phyloP scores from a whole-genome alignment of 805 yeast species.

The Wickerhamomyces bovis region DNA sequence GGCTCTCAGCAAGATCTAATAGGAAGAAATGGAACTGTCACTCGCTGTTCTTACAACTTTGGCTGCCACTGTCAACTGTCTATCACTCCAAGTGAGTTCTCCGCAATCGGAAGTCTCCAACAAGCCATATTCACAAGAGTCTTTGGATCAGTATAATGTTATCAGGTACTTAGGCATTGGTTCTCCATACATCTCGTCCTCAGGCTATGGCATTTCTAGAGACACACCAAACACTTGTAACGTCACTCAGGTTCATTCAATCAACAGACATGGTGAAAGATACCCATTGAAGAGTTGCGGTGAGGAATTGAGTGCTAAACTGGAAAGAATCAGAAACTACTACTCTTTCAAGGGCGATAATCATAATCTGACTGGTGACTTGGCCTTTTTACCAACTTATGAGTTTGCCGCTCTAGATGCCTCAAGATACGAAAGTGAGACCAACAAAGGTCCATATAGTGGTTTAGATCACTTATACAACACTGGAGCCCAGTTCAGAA shows the following conservation, averaged over 20 bases:
- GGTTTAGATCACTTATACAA: conserved; percentile 45
- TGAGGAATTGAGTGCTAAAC: conserved; percentile 7
- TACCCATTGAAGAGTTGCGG: conserved; percentile 33
- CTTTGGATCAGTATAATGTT: conserved; percentile 40
- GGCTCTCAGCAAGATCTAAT: neutral
- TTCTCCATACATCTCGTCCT: conserved; percentile 45
- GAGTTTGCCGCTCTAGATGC: conserved; percentile 35
- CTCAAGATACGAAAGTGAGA: conserved; percentile 43
- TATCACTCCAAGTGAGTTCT: neutral
- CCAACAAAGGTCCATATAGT: conserved; percentile 42
- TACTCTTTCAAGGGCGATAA: too few relatives aligned
- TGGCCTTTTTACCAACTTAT: conserved; percentile 33
- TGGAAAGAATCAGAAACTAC: conserved; percentile 34
- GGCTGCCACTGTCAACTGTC: neutral
- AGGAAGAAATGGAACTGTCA: neutral
- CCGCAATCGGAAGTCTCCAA: neutral
- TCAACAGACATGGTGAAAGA: conserved; percentile 56
- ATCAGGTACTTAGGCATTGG: conserved; percentile 42
- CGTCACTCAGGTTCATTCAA: conserved; percentile 48
- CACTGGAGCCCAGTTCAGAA: conserved; percentile 44
- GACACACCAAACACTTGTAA: conserved; percentile 47
- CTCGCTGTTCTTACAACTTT: neutral
- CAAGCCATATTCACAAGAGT: conserved; percentile 25
- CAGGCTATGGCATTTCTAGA: conserved; percentile 47
- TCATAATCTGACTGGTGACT: conserved; percentile 13